Base-by-base conservation (phyloP, 176 grass and related monocot species). In the Rhynchospora breviuscula region DNA sequence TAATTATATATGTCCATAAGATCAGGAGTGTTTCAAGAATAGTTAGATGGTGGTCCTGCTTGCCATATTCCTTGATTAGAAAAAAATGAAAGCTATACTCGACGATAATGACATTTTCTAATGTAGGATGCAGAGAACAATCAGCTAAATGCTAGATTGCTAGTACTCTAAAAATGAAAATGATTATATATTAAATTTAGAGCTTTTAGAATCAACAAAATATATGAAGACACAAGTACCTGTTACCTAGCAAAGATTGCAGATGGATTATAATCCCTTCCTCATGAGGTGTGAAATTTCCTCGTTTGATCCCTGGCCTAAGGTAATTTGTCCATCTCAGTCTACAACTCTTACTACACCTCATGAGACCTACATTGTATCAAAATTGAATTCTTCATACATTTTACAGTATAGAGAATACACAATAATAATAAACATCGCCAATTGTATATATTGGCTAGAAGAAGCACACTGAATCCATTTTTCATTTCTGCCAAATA, bases 301-400 rank as follows among this genome's bases (percentile, higher is more conserved):
- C 93, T 17, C 93, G 78, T 29, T 87, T 87, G 57, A 96, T 96
- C 61, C 93, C 93, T 8, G 90, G 90, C 22, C 90, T 86, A 80
- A 96, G 88, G 90, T 93, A 96, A 87, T 96, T 96, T 47, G 93
- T 96, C 93, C 93, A 96, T 63, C 93, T 84, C n/a, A 96, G 87
- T 75, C 93, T 87, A 84, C 90, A 96, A 86, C 93, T 96, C 87
- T 96, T 96, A 85, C 93, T 96, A 79, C 93, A 96, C 75, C 94
- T 85, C 91, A 91, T 90, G 72, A 97, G 83, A 6, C 86, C 86
- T 88, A 48, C 10, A 69, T 33, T 14, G 3, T 14, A 75, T 5
- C 22, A 26, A 75, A 14, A 51, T 10, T 73, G 44, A 73, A 40
- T 40, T 51, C 10, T 26, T 59, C 17, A 59, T 1, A 18, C 15